Evolutionary conservation across 2,329 filamentous ascomycete genomes (phyloP).

Genomic region (Fusarium sp.): DNA sequence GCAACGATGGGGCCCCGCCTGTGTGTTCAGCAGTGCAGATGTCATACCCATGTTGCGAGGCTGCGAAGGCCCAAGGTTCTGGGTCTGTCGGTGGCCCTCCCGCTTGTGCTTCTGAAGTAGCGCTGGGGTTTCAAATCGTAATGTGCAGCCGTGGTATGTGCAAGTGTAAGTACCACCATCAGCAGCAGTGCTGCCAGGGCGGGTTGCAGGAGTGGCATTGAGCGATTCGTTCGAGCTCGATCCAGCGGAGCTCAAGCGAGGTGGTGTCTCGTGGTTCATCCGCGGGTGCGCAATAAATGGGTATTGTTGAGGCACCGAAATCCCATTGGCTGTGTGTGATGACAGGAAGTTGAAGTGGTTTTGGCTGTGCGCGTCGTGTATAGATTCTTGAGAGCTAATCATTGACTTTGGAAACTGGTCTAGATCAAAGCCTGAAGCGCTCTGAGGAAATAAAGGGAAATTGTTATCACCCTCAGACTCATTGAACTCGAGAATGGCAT

Average conservation of each 20-base stretch:
- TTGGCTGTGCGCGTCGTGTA: constrained; percentile 29
- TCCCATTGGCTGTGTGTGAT: constrained; percentile 48
- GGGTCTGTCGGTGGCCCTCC: constrained; percentile 85
- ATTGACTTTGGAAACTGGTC: constrained; percentile 51
- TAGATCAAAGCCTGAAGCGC: constrained; percentile 57
- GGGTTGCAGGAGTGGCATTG: constrained; percentile 45
- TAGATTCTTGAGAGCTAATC: constrained; percentile 26
- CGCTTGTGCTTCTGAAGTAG: constrained; percentile 95
- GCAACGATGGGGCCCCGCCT: constrained; percentile 92
- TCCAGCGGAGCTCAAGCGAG: constrained; percentile 54
- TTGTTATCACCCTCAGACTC: constrained; percentile 75
- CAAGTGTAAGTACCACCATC: constrained; percentile 94
- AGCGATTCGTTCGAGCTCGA: constrained; percentile 48
- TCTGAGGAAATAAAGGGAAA: constrained; percentile 76
- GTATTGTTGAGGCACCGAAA: constrained; percentile 60
- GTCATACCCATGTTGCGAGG: constrained; percentile 51
- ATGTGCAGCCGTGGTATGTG: constrained; percentile 89
- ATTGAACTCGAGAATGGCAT: constrained; percentile 85
- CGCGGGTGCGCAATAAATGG: constrained; percentile 55
- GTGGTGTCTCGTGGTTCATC: constrained; percentile 46
- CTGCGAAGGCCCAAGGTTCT: constrained; percentile 47
- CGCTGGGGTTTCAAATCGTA: constrained; percentile 86
- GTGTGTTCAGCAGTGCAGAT: constrained; percentile 75
- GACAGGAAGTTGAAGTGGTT: constrained; percentile 45
- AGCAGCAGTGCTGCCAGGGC: constrained; percentile 70